Evolutionary conservation across 371 early-diverging fungal genomes (phyloP), one percentile per base, ranked within the genome.

Genomic region (Mucor ambiguus): DNA sequence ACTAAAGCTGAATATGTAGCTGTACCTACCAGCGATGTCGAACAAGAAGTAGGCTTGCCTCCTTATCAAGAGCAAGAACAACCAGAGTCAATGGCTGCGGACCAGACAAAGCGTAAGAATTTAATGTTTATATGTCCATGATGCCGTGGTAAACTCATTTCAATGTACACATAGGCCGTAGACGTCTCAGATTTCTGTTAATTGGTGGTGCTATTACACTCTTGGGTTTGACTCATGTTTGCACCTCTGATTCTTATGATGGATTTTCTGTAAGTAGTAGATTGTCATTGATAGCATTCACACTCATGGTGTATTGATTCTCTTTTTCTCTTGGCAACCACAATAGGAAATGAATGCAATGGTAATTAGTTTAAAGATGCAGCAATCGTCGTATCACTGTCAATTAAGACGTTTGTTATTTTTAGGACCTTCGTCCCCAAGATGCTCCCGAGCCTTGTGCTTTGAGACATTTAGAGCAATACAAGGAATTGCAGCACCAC

Each of bases 131-230:
- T 35, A 18, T 26, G 32, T 18, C 18, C 32, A 46, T 52, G 24
- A 16, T 52, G 52, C 28, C 52, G 28, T 22, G 52, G 52, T 14
- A 24, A 10, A 18, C 16, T 30, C 32, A 32, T 32, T 46, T 6
- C n/a, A 35, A 33, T 46, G 4, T 29, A 1, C 46, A 61, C 32
- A 1, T 38, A 63, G 68, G 59, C 9, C 56, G 67, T 35, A 68
- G 48, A 58, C 58, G 59, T 9, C 24, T 66, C 8, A 38, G 57
- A 33, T 65, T 65, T 41, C 16, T 58, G n/a, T 58, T 71, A 12
- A 63, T 71, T 33, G 71, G 71, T 38, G 71, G 71, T 58, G 71
- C 71, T 4, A 56, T 71, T 32, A 59, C 71, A 9, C 68, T 71
- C 24, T 60, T 71, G 24, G 64, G 64, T 4, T 52, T 71, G 30